Evolutionary conservation across 192 early-diverging fungal species (phyloP).

Genomic region (Coemansia asiatica): DNA sequence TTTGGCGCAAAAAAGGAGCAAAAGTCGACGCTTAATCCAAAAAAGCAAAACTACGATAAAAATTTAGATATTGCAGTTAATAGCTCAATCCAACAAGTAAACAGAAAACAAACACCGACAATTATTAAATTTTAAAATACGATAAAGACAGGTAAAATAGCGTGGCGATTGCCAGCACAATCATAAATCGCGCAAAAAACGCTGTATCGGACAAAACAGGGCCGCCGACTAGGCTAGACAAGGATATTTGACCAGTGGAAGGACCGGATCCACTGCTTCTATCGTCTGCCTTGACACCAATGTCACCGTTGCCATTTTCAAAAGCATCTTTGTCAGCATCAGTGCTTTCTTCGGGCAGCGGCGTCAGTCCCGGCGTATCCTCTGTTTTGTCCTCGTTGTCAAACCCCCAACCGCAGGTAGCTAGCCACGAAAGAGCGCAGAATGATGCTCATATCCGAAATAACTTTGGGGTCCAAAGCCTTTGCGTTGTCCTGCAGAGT

Average conservation of each 20-base stretch:
- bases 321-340: neutral
- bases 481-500: conserved; percentile 70
- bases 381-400: conserved; percentile 49
- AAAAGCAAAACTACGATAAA: no score
- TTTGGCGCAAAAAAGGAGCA: no score
- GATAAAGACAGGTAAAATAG: neutral
- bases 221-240: neutral
- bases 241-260: no score
- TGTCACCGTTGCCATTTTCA: conserved; percentile 4
- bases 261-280: neutral
- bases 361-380: conserved; percentile 6
- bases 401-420: conserved; percentile 60
- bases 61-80: no score
- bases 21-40: no score
- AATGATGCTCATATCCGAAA: conserved; percentile 75
- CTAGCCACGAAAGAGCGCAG: conserved; percentile 79
- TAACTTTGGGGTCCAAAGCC: conserved; percentile 61
- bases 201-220: conserved; percentile 36
- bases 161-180: conserved; percentile 1
- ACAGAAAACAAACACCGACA: no score
- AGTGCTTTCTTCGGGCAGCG: conserved; percentile 7
- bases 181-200: conserved; percentile 18
- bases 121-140: neutral
- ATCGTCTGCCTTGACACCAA: neutral
- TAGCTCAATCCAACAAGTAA: no score